phyloP scores from a whole-genome alignment of 139 green algal species.

The Zygnema cylindricum region DNA sequence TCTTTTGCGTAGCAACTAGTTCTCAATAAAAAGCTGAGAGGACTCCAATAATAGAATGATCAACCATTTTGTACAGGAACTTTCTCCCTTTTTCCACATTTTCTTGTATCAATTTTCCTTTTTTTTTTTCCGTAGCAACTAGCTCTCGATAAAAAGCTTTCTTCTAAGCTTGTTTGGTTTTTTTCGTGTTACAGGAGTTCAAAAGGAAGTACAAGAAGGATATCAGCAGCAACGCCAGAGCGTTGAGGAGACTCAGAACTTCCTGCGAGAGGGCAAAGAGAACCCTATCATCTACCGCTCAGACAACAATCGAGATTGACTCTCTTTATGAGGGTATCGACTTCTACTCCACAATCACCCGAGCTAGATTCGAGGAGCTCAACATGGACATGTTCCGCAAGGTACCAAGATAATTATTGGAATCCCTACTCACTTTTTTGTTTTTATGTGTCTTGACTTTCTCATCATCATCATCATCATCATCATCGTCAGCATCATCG shows the following conservation, averaged over 20 bases:
- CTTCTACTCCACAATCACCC: conserved; percentile 96
- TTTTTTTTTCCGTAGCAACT: too few relatives aligned
- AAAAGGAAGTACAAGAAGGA: conserved; percentile 99
- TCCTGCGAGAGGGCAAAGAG: conserved; percentile 94
- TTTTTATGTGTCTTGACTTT: conserved; percentile 14
- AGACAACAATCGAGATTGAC: conserved; percentile 96
- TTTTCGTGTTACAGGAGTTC: conserved; percentile 82
- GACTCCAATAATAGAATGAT: too few relatives aligned
- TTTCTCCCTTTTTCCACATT: neutral
- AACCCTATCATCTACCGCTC: conserved; percentile 81
- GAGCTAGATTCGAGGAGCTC: conserved; percentile 96
- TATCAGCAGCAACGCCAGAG: conserved; percentile 83
- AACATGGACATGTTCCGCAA: conserved; percentile 98
- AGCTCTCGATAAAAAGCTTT: too few relatives aligned
- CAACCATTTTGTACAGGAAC: neutral
- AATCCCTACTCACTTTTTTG: neutral
- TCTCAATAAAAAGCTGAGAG: too few relatives aligned
- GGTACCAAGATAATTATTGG: conserved; percentile 9
- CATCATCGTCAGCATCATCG: too few relatives aligned
- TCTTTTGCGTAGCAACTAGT: too few relatives aligned
- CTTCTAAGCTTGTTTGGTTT: too few relatives aligned
- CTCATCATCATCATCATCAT: too few relatives aligned
- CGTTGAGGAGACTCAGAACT: conserved; percentile 83
- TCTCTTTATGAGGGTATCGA: conserved; percentile 95
- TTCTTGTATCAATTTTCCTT: too few relatives aligned